Evolutionary conservation across 139 green algal species (phyloP), one percentile per base, ranked within the genome.

Genomic region (Monoraphidium neglectum): DNA sequence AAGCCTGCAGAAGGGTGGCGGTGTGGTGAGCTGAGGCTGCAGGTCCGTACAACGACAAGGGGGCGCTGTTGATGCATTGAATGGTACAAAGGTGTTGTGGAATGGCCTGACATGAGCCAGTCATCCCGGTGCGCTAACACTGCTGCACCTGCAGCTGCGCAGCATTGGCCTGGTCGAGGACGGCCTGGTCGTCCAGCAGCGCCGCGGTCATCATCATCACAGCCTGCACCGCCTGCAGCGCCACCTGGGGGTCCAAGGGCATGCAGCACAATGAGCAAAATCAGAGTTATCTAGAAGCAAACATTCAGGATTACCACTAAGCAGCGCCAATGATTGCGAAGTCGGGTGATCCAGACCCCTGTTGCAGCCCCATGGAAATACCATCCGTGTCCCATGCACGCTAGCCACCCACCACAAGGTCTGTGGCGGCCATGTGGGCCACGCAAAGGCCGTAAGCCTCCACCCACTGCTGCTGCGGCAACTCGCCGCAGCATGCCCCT

Each of bases 181-280:
- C 76, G 30, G 66, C 74, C 68, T 88, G 82, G 66, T 95, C 90
- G 73, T 95, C 91, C 62, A 94, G 53, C n/a, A 89, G 78, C 36
- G 74, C 62, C 49, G 72, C 66, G 24, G 83, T 74, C 64, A 94
- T 64, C 13, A 84, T 82, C 53, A 92, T 79, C 33, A 87, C 65
- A 6, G 89, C 80, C 0, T 79, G 81, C 2, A 92, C 81, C 0
- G 90, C 77, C 33, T 71, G 62, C 8, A 68, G 68, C 26, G 68
- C 68, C 1, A 70, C 63, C 70, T 35, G 70, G 43, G 69, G 33
- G 21, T 33, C 4, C 62, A 21, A 18, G 37, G 67, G 56, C 26
- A 32, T 2, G n/a, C 66, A 56, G 24, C 5, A 10, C 57, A 56
- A 35, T 26, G 6, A 37, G 59, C 66, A 60, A 12, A 59, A 59